Percentiles rank a stretch among this genome's conserved stretches.
Conservation (phyloP, 2,329 filamentous ascomycete species). For the Fusarium solani-melongenae region DNA sequence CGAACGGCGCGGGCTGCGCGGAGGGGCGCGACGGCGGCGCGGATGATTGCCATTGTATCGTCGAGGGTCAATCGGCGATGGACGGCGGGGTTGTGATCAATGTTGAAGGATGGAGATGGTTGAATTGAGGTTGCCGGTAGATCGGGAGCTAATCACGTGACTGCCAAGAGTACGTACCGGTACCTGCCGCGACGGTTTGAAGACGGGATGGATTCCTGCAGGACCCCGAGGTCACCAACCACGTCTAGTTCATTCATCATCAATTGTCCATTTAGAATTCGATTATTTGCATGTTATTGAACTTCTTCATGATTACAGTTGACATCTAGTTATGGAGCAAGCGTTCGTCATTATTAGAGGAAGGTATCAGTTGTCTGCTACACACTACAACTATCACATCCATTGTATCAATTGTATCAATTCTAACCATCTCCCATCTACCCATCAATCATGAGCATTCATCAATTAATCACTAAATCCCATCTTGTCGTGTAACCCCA, state of each 20-base stretch:
- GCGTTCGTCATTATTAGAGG: not conserved
- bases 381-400: not conserved
- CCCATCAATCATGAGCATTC: not conserved
- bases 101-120: conserved; percentile 38
- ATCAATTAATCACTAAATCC: not conserved
- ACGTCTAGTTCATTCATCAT: not conserved
- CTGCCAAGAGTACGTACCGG: not conserved
- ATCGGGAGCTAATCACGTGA: conserved; percentile 43
- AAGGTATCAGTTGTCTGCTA: not conserved
- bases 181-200: not conserved
- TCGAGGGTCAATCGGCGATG: conserved; percentile 35
- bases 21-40: conserved; percentile 51
- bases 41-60: conserved; percentile 50
- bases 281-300: not conserved
- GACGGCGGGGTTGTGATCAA: conserved; percentile 42
- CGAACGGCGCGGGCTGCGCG: conserved; percentile 52
- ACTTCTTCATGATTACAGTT: not conserved
- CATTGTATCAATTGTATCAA: not conserved
- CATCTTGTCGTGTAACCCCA: not conserved
- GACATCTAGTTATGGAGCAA: not conserved
- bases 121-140: conserved; percentile 39
- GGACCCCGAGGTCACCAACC: not conserved
- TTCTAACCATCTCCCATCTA: not conserved
- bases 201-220: not conserved
- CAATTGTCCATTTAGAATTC: not conserved